Evolutionary conservation across 352 stramenopile species (phyloP), one percentile per base, ranked within the genome.

Genomic region (Phytopythium delawarense): DNA sequence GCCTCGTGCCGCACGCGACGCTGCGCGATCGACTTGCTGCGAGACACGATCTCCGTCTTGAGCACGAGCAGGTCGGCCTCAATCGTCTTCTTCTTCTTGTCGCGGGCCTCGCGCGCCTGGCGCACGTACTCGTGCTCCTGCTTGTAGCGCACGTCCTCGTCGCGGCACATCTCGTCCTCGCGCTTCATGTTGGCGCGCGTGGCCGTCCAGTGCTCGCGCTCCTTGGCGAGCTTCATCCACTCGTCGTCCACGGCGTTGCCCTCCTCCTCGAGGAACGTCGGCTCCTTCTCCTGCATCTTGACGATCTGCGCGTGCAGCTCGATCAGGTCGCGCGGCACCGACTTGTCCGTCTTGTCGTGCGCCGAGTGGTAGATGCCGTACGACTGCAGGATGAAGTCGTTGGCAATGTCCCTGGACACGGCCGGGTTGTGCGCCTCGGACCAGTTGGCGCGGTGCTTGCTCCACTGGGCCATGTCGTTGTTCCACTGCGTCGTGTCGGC

Each of bases 191-290:
- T 92, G 6, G 87, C 80, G 54, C 87, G 87, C 65, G 87, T 88
- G 56, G 82, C 89, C 5, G 87, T 91, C 87, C 87, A 95, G 78
- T 95, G 85, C 72, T 95, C 87, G 48, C 87, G 87, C 63, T 95
- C 87, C 75, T 95, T 95, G 21, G 81, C 83, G 21, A 95, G 67
- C 74, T 95, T 92, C 78, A 90, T 95, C 87, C 87, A 95, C 66
- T 95, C 87, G 37, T 92, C 87, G 50, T 95, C 84, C 20, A 95
- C 79, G 7, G 76, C 71, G 60, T 90, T 88, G 13, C 87, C 87
- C 79, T 95, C 87, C 46, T 88, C 81, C 61, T 95, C 87, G 2
- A 95, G 70, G 52, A 92, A 73, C 28, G 66, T 59, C 7, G 87
- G 84, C 61, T 95, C 87, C 67, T 88, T 89, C 61, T 92, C 82